Percentiles rank a stretch among this genome's conserved stretches.
Conservation (phyloP, 2,329 filamentous ascomycete genomes). For the Verticillium tricorpus region DNA sequence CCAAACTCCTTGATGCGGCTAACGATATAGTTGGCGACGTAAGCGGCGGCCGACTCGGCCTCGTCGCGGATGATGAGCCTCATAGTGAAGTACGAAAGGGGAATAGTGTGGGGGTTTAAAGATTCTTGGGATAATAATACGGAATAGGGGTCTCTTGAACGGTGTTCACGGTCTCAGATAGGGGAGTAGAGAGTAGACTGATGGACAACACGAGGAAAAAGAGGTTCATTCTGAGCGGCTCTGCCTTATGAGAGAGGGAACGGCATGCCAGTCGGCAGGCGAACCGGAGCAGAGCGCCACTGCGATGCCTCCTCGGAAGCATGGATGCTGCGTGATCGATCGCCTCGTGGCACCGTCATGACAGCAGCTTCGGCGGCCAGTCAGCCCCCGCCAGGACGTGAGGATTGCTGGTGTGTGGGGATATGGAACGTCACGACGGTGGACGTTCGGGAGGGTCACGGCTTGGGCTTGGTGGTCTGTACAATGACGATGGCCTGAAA, state of each 20-base stretch:
- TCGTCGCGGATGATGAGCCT: conserved; percentile 80
- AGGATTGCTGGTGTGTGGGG: conserved; percentile 7
- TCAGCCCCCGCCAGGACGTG: conserved; percentile 9
- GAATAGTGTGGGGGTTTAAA: conserved; percentile 11
- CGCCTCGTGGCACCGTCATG: conserved; percentile 10
- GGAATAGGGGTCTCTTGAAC: neutral
- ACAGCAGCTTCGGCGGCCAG: conserved; percentile 2
- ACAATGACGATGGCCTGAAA: neutral
- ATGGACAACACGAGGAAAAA: conserved; percentile 3
- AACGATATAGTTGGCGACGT: conserved; percentile 79
- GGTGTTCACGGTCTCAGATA: neutral
- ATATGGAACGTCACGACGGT: conserved; percentile 14
- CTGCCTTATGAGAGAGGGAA: conserved; percentile 1
- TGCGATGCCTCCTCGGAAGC: neutral
- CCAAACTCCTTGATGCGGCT: conserved; percentile 75
- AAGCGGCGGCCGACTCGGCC: conserved; percentile 61
- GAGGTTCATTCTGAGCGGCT: neutral
- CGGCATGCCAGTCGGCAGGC: neutral
- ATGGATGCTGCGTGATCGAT: neutral
- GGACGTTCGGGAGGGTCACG: neutral
- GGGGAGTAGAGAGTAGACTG: conserved; percentile 4
- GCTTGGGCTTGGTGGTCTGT: neutral
- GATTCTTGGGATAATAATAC: neutral
- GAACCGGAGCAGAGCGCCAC: neutral
- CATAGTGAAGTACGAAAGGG: conserved; percentile 45